These are phyloP conservation scores for Saussurea involucrata DNA, from an alignment of 129 eudicot genomes.

Conservation along the genomic window DNA sequence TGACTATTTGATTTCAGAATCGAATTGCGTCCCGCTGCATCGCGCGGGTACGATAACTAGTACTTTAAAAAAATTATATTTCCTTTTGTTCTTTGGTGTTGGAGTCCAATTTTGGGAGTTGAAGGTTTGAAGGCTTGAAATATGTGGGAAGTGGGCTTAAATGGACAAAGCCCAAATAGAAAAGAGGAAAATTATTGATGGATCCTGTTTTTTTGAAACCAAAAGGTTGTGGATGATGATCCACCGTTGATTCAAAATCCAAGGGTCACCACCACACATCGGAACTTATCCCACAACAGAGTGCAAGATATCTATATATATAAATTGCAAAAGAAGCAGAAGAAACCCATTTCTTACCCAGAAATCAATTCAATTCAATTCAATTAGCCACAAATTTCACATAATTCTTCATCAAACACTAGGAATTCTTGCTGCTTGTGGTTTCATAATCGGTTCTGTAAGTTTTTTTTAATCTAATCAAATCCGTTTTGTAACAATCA, in stretches of 20 bases:
- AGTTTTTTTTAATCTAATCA: not conserved
- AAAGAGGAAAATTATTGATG: not conserved
- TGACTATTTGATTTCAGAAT: too few species aligned
- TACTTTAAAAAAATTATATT: too few species aligned
- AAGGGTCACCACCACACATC: conserved; percentile 34
- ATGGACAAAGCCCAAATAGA: not conserved
- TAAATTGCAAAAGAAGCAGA: conserved; percentile 13
- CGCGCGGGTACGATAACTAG: too few species aligned
- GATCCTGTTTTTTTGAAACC: not conserved
- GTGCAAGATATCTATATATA: conserved; percentile 19
- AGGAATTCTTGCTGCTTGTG: not conserved
- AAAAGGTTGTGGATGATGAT: conserved; percentile 13
- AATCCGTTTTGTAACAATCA: not conserved
- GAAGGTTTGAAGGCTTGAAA: too few species aligned
- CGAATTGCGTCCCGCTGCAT: too few species aligned
- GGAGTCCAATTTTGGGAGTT: not conserved
- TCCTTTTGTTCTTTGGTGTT: not conserved
- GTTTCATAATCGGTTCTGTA: not conserved
- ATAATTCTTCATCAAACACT: not conserved
- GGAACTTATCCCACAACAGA: conserved; percentile 18
- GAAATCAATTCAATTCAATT: not conserved
- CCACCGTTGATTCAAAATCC: conserved; percentile 31
- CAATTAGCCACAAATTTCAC: not conserved
- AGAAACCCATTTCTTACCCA: conserved; percentile 13
- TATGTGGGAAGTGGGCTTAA: not conserved